Base-by-base conservation (phyloP, 2,329 filamentous ascomycete species). In the Fusarium subtropicale region DNA sequence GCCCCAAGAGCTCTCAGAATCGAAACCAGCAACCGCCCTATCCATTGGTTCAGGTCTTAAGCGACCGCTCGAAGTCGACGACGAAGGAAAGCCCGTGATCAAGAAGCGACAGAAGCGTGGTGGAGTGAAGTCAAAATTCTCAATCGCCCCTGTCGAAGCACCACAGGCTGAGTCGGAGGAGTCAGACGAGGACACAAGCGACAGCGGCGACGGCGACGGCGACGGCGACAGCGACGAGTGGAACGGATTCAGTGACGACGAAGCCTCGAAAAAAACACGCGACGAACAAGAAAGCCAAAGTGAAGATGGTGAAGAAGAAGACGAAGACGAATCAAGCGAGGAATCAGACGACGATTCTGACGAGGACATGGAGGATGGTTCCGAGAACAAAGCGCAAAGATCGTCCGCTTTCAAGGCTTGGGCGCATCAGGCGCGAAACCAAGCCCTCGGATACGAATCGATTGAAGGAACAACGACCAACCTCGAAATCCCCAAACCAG, bases 341-440 rank as follows among this genome's bases (percentile, higher is more conserved):
- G 76, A 77, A 3, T 77, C 76, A 2, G 77, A 76, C 6, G 78
- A 76, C 3, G 76, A 76, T 1, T 78, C 77, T 5, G 75, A 74
- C 2, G 76, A 74, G 1, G 75, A 74, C 1, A 75, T 77, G 51
- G 74, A 76, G 24, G 78, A 77, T 13, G 77, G 80, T 10, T 12
- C 72, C 12, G 73, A 72, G 22, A 69, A 69, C 34, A 75, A 77
- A 47, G 73, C 76, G 18, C 76, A 79, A 70, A 80, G 64, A 78
- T 78, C 80, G 9, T 88, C 87, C 3, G 93, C 93, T 1, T 99
- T 99, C 85, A 98, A 98, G 79, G 87, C 91, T 4, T 99, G 96
- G 96, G 96, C 96, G 22, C 89, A 90, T 31, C 89, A 92, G 73
- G 91, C 96, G 79, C 88, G 94, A 60, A 97, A 97, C 74, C 88